A percentile compares a stretch with the other conserved stretches of the same genome.
These are phyloP conservation scores for Cyathus olla DNA, from an alignment of 1,284 basidiomycete species.

Conservation along the genomic window DNA sequence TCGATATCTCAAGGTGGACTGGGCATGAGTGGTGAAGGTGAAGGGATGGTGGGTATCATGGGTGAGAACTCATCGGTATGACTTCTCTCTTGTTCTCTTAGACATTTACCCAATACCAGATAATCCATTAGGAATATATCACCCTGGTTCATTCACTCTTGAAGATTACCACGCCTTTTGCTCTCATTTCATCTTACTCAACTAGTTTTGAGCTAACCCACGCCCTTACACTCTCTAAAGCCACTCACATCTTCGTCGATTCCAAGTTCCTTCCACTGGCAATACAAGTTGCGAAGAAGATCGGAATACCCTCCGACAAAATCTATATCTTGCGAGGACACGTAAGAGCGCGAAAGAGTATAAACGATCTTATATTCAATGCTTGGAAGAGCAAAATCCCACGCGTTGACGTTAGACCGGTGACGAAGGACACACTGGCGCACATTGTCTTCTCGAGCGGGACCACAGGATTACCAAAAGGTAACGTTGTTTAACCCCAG, in stretches of 20 bases:
- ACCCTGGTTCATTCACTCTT: conserved; percentile 68
- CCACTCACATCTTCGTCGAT: conserved; percentile 73
- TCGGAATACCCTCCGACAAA: conserved; percentile 59
- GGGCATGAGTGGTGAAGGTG: conserved; percentile 54
- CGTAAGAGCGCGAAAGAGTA: conserved; percentile 50
- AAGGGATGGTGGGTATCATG: conserved; percentile 74
- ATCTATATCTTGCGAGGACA: conserved; percentile 67
- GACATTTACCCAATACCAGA: background rate
- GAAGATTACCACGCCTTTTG: conserved; percentile 68
- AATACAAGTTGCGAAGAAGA: conserved; percentile 59
- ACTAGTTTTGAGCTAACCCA: conserved; percentile 77
- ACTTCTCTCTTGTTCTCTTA: background rate
- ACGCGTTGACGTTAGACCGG: conserved; percentile 55
- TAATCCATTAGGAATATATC: conserved; percentile 65
- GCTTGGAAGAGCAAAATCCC: conserved; percentile 51
- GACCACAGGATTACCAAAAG: conserved; percentile 82
- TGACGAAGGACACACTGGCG: conserved; percentile 67
- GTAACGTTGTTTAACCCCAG: conserved; percentile 41
- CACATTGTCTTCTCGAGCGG: conserved; percentile 84
- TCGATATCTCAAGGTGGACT: conserved; percentile 63
- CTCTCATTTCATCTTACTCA: conserved; percentile 71
- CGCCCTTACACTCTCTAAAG: conserved; percentile 61
- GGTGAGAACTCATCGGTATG: conserved; percentile 75
- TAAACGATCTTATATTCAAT: conserved; percentile 57
- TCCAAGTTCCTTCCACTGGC: conserved; percentile 61